A percentile compares a stretch with the other conserved stretches of the same genome.
Conservation (phyloP, 768 basidiomycete genomes). For the Clitopilus hobsonii region DNA sequence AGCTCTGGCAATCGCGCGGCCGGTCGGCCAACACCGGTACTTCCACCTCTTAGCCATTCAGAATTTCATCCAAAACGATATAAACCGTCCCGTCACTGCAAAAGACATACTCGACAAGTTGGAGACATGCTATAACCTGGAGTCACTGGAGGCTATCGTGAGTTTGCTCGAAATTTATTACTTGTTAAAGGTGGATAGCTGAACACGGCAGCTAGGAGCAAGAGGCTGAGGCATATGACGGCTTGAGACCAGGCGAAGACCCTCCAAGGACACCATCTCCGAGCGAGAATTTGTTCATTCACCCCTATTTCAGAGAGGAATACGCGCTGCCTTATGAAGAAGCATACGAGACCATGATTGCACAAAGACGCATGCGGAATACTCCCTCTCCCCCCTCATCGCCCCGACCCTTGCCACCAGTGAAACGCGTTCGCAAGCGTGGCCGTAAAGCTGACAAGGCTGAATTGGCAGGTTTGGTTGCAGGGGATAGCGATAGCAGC, state of each 20-base stretch:
- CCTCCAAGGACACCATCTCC: conserved; percentile 63
- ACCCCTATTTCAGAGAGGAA: conserved; percentile 74
- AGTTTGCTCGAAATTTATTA: conserved; percentile 17
- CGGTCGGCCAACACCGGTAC: conserved; percentile 78
- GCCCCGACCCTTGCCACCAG: conserved; percentile 27
- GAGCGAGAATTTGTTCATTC: conserved; percentile 58
- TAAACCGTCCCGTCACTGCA: conserved; percentile 51
- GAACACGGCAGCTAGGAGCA: conserved; percentile 22
- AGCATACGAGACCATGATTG: conserved; percentile 52
- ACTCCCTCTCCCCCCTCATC: conserved; percentile 63
- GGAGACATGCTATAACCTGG: conserved; percentile 65
- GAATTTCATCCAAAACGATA: conserved; percentile 67
- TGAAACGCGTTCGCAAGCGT: conserved; percentile 27
- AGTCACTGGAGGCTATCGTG: conserved; percentile 68
- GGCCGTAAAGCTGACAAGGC: conserved; percentile 43
- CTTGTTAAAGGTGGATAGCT: neutral
- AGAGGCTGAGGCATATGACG: conserved; percentile 39
- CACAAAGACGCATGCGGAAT: conserved; percentile 57
- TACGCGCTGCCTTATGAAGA: conserved; percentile 60
- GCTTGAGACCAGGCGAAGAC: neutral
- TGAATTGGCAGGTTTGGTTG: conserved; percentile 69
- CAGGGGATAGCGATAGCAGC: conserved; percentile 82
- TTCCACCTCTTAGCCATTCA: conserved; percentile 78
- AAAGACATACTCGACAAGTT: conserved; percentile 77
- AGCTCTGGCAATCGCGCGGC: conserved; percentile 74